phyloP scores from a whole-genome alignment of 1,284 basidiomycete species.

The Microbotryum lychnidis-dioicae region DNA sequence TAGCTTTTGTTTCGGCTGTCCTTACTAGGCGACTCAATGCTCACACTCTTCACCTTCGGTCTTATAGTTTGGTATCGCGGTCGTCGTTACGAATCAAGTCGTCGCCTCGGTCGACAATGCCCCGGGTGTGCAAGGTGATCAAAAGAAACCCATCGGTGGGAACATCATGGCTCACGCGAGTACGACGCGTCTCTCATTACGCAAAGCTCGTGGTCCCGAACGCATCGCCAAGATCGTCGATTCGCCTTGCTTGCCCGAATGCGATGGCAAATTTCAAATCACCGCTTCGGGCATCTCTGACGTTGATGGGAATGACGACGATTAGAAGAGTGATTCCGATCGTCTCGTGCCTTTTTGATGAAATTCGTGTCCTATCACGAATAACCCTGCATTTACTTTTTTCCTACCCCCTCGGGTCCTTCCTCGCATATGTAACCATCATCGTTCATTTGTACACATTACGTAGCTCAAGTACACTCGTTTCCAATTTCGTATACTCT shows the following conservation, averaged over 20 bases:
- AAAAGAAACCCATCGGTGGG: conserved; percentile 93
- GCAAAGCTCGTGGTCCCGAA: conserved; percentile 86
- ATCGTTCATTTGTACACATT: neutral
- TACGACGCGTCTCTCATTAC: conserved; percentile 81
- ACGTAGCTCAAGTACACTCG: neutral
- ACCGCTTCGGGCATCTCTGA: conserved; percentile 42
- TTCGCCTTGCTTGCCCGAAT: conserved; percentile 94
- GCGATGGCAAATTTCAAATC: conserved; percentile 88
- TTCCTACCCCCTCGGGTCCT: neutral
- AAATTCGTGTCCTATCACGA: neutral
- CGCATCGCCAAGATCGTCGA: conserved; percentile 96
- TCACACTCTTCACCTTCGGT: conserved; percentile 1
- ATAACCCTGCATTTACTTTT: neutral
- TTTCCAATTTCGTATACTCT: neutral
- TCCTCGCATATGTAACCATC: neutral
- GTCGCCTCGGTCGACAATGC: conserved; percentile 90
- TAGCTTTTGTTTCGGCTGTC: neutral
- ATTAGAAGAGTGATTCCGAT: neutral
- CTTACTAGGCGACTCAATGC: too few relatives aligned
- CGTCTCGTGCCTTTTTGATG: neutral
- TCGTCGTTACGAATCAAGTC: conserved; percentile 96
- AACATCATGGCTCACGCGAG: conserved; percentile 96
- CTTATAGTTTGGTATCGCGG: conserved; percentile 84
- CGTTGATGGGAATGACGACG: conserved; percentile 28
- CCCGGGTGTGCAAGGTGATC: conserved; percentile 67